These are phyloP conservation scores for Hypseocharis bilobata DNA, from an alignment of 441 rosid genomes.

Conservation along the genomic window DNA sequence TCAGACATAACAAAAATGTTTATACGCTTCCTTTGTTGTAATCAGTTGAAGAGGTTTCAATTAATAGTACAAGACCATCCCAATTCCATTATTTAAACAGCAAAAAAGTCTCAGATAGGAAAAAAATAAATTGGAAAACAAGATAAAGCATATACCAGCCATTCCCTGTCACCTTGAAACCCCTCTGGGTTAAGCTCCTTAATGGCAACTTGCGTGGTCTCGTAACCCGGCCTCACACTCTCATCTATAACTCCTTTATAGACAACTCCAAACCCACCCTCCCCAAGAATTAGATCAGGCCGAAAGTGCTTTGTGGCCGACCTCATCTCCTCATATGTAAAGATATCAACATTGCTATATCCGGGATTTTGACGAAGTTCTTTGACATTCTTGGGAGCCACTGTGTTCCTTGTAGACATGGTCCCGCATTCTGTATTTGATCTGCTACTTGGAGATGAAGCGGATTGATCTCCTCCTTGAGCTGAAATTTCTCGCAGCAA, in stretches of 20 bases:
- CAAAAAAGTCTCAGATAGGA: not conserved
- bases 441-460: slow-evolving; percentile 30
- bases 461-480: slow-evolving; percentile 25
- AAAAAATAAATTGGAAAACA: slow-evolving; percentile 12
- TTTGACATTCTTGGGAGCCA: slow-evolving; percentile 56
- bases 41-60: not conserved
- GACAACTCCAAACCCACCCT: slow-evolving; percentile 93
- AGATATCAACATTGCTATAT: slow-evolving; percentile 63
- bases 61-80: not conserved
- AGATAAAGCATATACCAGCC: slow-evolving; percentile 61
- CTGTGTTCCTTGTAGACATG: slow-evolving; percentile 25
- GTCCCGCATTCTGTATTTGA: slow-evolving; percentile 28
- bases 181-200: slow-evolving; percentile 93
- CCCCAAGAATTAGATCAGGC: slow-evolving; percentile 82
- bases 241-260: slow-evolving; percentile 79
- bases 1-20: not conserved
- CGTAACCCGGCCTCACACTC: slow-evolving; percentile 50
- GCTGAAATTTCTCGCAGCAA: slow-evolving; percentile 5
- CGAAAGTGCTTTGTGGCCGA: slow-evolving; percentile 75
- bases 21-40: not conserved
- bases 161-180: slow-evolving; percentile 94
- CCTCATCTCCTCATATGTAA: slow-evolving; percentile 71
- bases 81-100: not conserved
- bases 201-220: slow-evolving; percentile 59
- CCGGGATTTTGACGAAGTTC: slow-evolving; percentile 68